These are phyloP conservation scores for Parafenestella ontariensis DNA, from an alignment of 2,329 filamentous ascomycete species.

Conservation along the genomic window DNA sequence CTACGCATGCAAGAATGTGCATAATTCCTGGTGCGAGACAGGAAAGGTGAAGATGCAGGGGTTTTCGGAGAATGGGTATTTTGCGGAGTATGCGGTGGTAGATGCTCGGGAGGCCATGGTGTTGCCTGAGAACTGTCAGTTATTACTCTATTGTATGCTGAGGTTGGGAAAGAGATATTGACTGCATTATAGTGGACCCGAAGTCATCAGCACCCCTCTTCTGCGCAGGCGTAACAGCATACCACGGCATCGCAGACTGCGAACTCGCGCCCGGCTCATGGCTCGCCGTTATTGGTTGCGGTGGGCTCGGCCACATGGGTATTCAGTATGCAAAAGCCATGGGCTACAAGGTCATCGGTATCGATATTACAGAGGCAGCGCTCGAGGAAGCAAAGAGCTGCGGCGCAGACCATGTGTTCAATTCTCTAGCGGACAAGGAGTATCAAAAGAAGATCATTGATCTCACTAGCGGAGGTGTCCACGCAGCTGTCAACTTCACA, in stretches of 20 bases:
- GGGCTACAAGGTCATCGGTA: slow-evolving; percentile 40
- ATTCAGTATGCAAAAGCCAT: slow-evolving; percentile 45
- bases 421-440: slow-evolving; percentile 36
- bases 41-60: slow-evolving; percentile 43
- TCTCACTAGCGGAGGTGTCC: slow-evolving; percentile 37
- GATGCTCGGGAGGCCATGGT: slow-evolving; percentile 40
- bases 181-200: slow-evolving; percentile 27
- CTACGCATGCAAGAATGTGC: slow-evolving; percentile 35
- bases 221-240: slow-evolving; percentile 43
- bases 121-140: slow-evolving; percentile 34
- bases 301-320: slow-evolving; percentile 43
- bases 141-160: background rate
- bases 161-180: background rate
- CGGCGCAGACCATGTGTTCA: slow-evolving; percentile 42
- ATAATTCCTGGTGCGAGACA: slow-evolving; percentile 38
- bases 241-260: slow-evolving; percentile 39
- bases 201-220: slow-evolving; percentile 38
- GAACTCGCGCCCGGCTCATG: slow-evolving; percentile 35
- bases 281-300: slow-evolving; percentile 40
- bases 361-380: slow-evolving; percentile 38
- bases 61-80: slow-evolving; percentile 37
- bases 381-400: slow-evolving; percentile 40
- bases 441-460: slow-evolving; percentile 39
- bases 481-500: slow-evolving; percentile 43
- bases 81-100: slow-evolving; percentile 40